Base-by-base conservation (phyloP, 208 protist genomes). In the Acanthamoeba quina region DNA sequence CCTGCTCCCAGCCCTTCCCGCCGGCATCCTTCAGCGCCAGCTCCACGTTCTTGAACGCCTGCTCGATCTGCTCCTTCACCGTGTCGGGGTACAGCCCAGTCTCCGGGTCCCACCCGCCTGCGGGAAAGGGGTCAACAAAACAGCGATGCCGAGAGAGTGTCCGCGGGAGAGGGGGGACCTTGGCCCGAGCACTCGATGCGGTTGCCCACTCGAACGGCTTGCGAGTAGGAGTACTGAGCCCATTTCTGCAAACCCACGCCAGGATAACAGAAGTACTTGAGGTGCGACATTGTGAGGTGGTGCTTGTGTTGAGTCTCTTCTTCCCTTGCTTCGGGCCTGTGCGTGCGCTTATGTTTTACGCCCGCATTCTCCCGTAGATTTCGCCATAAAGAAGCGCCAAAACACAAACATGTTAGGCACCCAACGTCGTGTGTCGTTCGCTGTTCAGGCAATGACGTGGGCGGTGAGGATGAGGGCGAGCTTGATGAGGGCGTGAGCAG, bases 381-480 rank as follows among this genome's bases (percentile, higher is more conserved):
- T 76, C 68, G 68, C n/a, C 68, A 9, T 10, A 76, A 76, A 10
- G 56, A 66, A 66, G 26, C 60, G 6, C 60, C 31, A 9, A 1
- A 37, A 37, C 64, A 5, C 10, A 7, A 31, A 44, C 68, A 34
- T 80, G 52, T 26, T 62, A 19, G 56, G n/a, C n/a, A n/a, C 21
- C 21, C 15, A 11, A 0, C 13, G n/a, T n/a, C n/a, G n/a, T n/a
- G 5, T 56, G 52, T 10, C 13, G 13, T 24, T 3, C 62, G 13
- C 9, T 4, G 41, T 10, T 91, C 34, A 91, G 3, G 85, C 85
- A 37, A 91, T 72, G 58, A 29, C 58, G 29, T 29, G 21, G 5
- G 60, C 26, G 44, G 89, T 93, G 64, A 82, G 89, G 26, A 93
- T 74, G 29, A 93, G 89, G 15, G 89, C 89, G n/a, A 93, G 60